Evolutionary conservation across 257 asterid species (phyloP), one percentile per base, ranked within the genome.

Genomic region (Mitragyna speciosa): DNA sequence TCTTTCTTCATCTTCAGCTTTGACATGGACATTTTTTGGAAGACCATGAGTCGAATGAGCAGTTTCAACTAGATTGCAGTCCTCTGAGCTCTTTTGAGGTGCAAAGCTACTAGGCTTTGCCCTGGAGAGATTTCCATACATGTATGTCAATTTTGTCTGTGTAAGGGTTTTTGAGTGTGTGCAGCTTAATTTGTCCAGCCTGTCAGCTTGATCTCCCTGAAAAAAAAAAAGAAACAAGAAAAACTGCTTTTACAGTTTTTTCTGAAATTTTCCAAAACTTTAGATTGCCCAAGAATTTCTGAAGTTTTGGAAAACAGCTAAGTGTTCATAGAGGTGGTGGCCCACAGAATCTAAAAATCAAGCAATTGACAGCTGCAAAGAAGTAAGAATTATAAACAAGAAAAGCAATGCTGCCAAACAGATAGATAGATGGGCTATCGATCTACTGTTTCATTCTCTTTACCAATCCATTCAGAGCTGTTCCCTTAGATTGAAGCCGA

Each of bases 101-200:
- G 61, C 76, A 77, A 58, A 80, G 80, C 80, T 80, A 80, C 76
- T 85, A 82, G 75, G 76, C 58, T 78, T 88, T 83, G 83, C 87
- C 78, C 83, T 85, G 76, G 91, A 76, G 75, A 84, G 85, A 81
- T 84, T 88, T 72, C 93, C 89, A 72, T 86, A 89, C 78, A 87
- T 79, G 86, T 94, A 89, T 65, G 93, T 87, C 81, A 92, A 82
- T 82, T 90, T 94, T 72, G 91, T 82, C 87, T 90, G 97, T 47
- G 84, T 77, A 72, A 90, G 87, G 81, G 79, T 77, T 84, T 87
- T 96, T 26, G 91, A 77, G 77, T 83, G 74, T 82, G 82, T 84
- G 86, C 83, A 64, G 65, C 80, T 80, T 76, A 72, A 70, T 76
- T 82, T 81, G 17, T 86, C 92, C 78, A 54, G 83, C 85, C 81